Evolutionary conservation across 169 alveolate genomes (phyloP).

Genomic region (Plasmodium adleri): DNA sequence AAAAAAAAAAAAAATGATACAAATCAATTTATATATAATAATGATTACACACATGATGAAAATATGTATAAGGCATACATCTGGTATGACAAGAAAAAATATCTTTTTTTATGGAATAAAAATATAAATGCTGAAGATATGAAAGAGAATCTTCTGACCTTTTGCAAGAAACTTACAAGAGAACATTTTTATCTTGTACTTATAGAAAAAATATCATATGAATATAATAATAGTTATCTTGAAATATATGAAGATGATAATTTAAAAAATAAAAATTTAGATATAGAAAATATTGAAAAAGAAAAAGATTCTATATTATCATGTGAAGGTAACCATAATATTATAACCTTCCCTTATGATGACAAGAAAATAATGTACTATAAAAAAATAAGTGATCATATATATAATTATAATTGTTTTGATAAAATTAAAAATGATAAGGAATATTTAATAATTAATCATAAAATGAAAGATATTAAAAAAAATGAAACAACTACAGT

Average conservation of each 20-base stretch:
- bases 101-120: neutral
- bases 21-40: neutral
- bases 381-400: neutral
- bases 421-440: neutral
- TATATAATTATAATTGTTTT: neutral
- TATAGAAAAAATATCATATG: conserved; percentile 13
- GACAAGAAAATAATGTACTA: neutral
- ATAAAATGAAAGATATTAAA: neutral
- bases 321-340: neutral
- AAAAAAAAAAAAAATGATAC: too few species aligned
- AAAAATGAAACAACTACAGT: neutral
- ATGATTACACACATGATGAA: neutral
- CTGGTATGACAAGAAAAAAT: neutral
- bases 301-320: conserved; percentile 10
- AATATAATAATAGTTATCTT: neutral
- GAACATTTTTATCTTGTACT: conserved; percentile 33
- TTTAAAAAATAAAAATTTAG: neutral
- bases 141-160: conserved; percentile 9
- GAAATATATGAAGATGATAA: conserved; percentile 1
- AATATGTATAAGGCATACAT: neutral
- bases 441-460: neutral
- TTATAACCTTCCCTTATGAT: neutral
- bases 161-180: conserved; percentile 32
- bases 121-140: conserved; percentile 18
- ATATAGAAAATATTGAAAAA: neutral